Evolutionary conservation across 768 basidiomycete species (phyloP).

Genomic region (Kwoniella mangroviensis): DNA sequence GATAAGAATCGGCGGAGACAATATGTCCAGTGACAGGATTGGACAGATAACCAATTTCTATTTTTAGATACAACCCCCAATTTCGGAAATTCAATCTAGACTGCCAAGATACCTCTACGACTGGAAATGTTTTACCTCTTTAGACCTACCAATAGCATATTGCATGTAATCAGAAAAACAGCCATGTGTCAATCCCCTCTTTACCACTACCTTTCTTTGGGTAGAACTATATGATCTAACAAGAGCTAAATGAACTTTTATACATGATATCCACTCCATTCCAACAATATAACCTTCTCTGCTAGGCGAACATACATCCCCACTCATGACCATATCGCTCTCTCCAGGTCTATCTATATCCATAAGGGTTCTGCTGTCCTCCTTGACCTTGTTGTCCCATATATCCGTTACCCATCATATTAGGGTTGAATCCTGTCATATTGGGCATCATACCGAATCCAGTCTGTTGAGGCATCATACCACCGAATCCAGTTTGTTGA

Average conservation of each 20-base stretch:
- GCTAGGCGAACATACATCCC: not conserved
- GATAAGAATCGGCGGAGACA: not conserved
- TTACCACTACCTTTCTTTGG: not conserved
- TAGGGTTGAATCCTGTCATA: constrained; percentile 48
- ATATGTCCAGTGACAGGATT: not conserved
- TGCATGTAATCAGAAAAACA: not conserved
- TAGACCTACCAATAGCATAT: not conserved
- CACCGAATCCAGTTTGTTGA: constrained; percentile 51
- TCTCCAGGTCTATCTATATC: constrained; percentile 13
- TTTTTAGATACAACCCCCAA: not conserved
- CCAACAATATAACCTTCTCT: not conserved
- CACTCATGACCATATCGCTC: too few relatives aligned
- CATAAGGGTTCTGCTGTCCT: constrained; percentile 21
- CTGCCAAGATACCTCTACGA: not conserved
- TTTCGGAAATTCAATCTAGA: too few relatives aligned
- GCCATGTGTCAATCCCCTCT: not conserved
- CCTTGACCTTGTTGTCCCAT: constrained; percentile 27
- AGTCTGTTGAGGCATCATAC: constrained; percentile 43
- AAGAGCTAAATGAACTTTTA: too few relatives aligned
- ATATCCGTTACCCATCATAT: constrained; percentile 26
- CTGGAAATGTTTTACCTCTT: too few relatives aligned
- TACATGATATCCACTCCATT: too few relatives aligned
- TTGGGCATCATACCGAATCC: constrained; percentile 42
- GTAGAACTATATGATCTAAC: too few relatives aligned
- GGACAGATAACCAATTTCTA: not conserved